Conservation (phyloP, 495 filamentous ascomycete species). For the Penicillium bialowiezense region DNA sequence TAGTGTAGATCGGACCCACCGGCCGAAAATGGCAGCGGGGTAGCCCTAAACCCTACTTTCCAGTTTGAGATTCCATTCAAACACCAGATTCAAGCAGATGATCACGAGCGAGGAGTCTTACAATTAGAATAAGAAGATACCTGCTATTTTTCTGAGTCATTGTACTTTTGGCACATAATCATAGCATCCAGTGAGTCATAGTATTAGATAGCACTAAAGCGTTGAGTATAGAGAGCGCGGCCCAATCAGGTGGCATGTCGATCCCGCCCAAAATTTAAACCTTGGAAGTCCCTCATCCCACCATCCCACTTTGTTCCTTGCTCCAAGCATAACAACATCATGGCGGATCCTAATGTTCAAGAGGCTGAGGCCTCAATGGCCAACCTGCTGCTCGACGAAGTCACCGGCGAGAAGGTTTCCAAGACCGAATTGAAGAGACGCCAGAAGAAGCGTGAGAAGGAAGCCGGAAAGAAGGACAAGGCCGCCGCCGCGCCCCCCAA, state of each 20-base stretch:
- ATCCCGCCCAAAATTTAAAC: conserved; percentile 41
- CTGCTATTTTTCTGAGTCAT: background rate
- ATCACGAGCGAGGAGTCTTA: too few relatives aligned
- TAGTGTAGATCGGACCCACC: background rate
- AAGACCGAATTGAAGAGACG: conserved; percentile 95
- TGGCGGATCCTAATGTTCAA: conserved; percentile 47
- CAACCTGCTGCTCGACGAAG: conserved; percentile 79
- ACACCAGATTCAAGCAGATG: background rate
- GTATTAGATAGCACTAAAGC: too few relatives aligned
- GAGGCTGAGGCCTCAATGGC: conserved; percentile 63
- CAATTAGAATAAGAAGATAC: too few relatives aligned
- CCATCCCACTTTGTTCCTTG: conserved; percentile 23
- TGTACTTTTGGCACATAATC: too few relatives aligned
- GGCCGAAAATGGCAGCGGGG: too few relatives aligned
- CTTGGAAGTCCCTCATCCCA: conserved; percentile 25
- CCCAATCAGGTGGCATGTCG: conserved; percentile 31
- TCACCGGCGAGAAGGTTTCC: conserved; percentile 79
- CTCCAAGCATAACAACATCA: too few relatives aligned
- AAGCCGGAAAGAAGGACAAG: conserved; percentile 84
- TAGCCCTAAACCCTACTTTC: conserved; percentile 46
- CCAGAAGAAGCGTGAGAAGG: conserved; percentile 83
- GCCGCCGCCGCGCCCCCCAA: conserved; percentile 70
- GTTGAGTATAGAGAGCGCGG: conserved; percentile 1
- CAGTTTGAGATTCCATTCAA: conserved; percentile 4
- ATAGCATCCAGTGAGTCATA: too few relatives aligned